Evolutionary conservation across 805 yeast species (phyloP).

Genomic region (Kazachstania viticola): DNA sequence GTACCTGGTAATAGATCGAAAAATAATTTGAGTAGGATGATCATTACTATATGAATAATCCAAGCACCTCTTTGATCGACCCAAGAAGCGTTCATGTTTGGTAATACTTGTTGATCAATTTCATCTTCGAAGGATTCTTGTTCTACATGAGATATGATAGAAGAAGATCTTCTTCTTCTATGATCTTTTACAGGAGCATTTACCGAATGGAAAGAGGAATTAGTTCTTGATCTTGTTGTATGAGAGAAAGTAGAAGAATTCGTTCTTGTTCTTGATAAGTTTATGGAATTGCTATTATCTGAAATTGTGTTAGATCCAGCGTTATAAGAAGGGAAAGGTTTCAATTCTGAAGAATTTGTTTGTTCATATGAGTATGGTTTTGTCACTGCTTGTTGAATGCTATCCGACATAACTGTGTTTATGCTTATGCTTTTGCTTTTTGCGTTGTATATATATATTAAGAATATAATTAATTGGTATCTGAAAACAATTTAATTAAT

Average conservation of each 20-base stretch:
- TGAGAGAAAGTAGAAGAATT: slow-evolving; percentile 1
- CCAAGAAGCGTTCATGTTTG: slow-evolving; percentile 93
- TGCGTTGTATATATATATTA: background rate
- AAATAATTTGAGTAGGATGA: slow-evolving; percentile 58
- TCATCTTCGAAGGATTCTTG: slow-evolving; percentile 88
- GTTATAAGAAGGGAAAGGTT: slow-evolving; percentile 24
- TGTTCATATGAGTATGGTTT: background rate
- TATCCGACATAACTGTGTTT: background rate
- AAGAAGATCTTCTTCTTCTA: slow-evolving; percentile 69
- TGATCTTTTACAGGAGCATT: slow-evolving; percentile 28
- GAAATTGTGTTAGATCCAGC: background rate
- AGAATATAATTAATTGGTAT: background rate
- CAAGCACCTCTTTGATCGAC: slow-evolving; percentile 94
- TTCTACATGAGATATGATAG: slow-evolving; percentile 82
- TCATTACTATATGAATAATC: slow-evolving; percentile 82
- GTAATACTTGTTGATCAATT: slow-evolving; percentile 79
- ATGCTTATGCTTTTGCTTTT: background rate
- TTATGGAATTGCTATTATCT: background rate
- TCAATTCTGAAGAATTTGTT: slow-evolving; percentile 4
- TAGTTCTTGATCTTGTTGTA: slow-evolving; percentile 6
- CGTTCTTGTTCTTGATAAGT: slow-evolving; percentile 2
- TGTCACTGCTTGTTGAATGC: background rate
- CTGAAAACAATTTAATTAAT: background rate
- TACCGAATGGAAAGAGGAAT: no score
- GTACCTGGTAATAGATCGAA: slow-evolving; percentile 75